Percentiles rank a stretch among this genome's conserved stretches.
Evolutionary conservation across 1,139 yeast species (phyloP).

Genomic region (Debaryomyces fabryi): DNA sequence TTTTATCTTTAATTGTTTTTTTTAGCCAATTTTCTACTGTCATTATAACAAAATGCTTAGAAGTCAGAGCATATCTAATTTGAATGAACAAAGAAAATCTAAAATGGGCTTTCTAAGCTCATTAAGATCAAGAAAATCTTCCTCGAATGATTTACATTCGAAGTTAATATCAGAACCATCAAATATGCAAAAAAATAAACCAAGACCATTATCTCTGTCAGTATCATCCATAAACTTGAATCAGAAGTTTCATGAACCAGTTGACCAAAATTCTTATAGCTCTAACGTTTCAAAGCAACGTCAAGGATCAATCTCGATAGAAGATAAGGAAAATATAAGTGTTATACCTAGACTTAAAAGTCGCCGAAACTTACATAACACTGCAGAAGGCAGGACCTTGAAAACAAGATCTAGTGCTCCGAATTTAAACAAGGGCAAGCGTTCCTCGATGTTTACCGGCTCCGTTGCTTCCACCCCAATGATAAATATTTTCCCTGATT

Average conservation of each 20-base stretch:
- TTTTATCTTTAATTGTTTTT: not conserved
- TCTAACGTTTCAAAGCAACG: slow-evolving; percentile 16
- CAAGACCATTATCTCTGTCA: slow-evolving; percentile 22
- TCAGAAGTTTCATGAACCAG: slow-evolving; percentile 11
- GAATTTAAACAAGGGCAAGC: slow-evolving; percentile 18
- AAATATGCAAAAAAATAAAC: slow-evolving; percentile 10
- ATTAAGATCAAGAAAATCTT: slow-evolving; percentile 23
- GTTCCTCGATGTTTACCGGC: slow-evolving; percentile 10
- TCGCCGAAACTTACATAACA: slow-evolving; percentile 6
- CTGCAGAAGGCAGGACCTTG: slow-evolving; percentile 15
- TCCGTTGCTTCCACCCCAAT: not conserved
- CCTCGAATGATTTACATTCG: slow-evolving; percentile 17
- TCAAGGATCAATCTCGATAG: slow-evolving; percentile 8
- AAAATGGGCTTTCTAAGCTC: slow-evolving; percentile 25
- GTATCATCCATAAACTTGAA: slow-evolving; percentile 18
- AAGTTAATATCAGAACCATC: slow-evolving; percentile 11
- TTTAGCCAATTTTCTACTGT: not conserved
- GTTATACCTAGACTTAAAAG: not conserved
- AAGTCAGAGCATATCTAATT: slow-evolving; percentile 34
- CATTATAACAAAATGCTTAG: slow-evolving; percentile 27
- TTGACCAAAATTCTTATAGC: slow-evolving; percentile 11
- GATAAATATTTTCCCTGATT: slow-evolving; percentile 9
- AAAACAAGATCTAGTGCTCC: slow-evolving; percentile 30
- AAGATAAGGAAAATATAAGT: slow-evolving; percentile 17
- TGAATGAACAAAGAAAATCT: slow-evolving; percentile 26